phyloP scores from a whole-genome alignment of 768 basidiomycete genomes.

The Amanita exitialis region DNA sequence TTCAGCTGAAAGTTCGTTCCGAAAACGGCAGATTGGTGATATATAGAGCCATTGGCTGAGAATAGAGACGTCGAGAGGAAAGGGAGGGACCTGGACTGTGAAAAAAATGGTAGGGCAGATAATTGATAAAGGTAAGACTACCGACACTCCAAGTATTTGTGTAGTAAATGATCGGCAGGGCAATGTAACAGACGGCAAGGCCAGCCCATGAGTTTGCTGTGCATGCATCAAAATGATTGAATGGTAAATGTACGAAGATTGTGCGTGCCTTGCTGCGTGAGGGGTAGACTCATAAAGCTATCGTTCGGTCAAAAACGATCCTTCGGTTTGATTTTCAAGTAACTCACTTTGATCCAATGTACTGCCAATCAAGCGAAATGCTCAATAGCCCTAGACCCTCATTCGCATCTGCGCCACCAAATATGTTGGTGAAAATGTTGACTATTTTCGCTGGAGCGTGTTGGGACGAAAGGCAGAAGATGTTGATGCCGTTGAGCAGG shows the following conservation, averaged over 20 bases:
- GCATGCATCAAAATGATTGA: neutral
- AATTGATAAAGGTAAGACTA: neutral
- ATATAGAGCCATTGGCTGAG: constrained; percentile 42
- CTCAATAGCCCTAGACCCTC: constrained; percentile 56
- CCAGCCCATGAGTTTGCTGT: constrained; percentile 52
- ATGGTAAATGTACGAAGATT: neutral
- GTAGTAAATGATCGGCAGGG: constrained; percentile 49
- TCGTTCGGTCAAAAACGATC: neutral
- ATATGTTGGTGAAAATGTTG: constrained; percentile 48
- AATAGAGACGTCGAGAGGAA: constrained; percentile 55
- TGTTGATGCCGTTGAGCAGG: constrained; percentile 46
- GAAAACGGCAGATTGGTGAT: constrained; percentile 45
- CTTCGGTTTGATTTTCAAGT: constrained; percentile 1
- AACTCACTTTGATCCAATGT: constrained; percentile 36
- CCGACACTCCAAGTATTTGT: constrained; percentile 49
- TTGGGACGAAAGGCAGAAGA: constrained; percentile 52
- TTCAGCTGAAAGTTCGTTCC: constrained; percentile 40
- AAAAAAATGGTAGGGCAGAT: neutral
- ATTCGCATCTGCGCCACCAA: constrained; percentile 58
- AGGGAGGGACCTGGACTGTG: constrained; percentile 40
- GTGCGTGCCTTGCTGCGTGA: constrained; percentile 41
- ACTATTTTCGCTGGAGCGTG: constrained; percentile 29
- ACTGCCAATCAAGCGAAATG: constrained; percentile 60
- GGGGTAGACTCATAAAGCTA: constrained; percentile 41
- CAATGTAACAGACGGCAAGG: constrained; percentile 38